Evolutionary conservation across 2,329 filamentous ascomycete species (phyloP).

Genomic region (Botrytis porri): DNA sequence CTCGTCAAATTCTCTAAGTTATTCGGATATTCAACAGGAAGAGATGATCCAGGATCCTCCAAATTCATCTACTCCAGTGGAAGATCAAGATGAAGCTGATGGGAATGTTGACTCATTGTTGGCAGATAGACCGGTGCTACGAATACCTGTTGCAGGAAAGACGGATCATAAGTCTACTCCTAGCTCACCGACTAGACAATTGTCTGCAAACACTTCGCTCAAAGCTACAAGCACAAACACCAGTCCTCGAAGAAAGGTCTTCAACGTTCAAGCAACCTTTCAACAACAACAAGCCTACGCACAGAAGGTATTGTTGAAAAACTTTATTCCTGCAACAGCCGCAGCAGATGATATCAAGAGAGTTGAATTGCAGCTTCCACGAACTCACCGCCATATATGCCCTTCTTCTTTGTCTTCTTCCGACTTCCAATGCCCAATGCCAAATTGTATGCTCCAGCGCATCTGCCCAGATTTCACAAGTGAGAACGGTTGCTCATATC

Average conservation of each 20-base stretch:
- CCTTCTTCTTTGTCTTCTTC: neutral
- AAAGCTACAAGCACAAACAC: slow-evolving; percentile 6
- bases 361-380: neutral
- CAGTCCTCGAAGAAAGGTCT: neutral
- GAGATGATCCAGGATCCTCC: neutral
- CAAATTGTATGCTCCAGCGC: neutral
- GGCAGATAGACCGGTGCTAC: neutral
- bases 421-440: neutral
- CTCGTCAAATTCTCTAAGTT: neutral
- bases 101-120: neutral
- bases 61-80: neutral
- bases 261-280: neutral
- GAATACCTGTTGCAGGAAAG: slow-evolving; percentile 3
- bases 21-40: neutral
- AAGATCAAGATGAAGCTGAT: neutral
- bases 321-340: neutral
- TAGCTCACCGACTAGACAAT: neutral
- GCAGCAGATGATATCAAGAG: neutral
- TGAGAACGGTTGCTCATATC: slow-evolving; percentile 1
- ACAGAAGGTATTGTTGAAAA: neutral
- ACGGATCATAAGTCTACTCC: slow-evolving; percentile 7
- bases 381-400: slow-evolving; percentile 6
- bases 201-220: neutral
- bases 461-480: slow-evolving; percentile 10
- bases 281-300: neutral